These are phyloP conservation scores for Botrytis deweyae DNA, from an alignment of 2,329 filamentous ascomycete genomes.

Conservation along the genomic window DNA sequence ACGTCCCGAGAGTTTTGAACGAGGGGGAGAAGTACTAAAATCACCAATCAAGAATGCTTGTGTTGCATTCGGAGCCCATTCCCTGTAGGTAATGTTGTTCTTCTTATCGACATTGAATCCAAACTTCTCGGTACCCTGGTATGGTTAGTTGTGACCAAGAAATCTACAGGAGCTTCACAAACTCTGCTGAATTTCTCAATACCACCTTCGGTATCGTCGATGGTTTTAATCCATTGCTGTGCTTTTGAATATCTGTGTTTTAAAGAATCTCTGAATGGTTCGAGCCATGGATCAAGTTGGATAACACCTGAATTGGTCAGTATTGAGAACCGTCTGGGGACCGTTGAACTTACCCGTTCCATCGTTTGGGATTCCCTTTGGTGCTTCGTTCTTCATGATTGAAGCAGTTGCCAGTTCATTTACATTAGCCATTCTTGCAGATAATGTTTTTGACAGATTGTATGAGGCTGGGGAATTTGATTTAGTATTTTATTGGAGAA, in stretches of 20 bases:
- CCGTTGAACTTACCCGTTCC: conserved; percentile 62
- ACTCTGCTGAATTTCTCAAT: conserved; percentile 88
- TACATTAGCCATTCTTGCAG: conserved; percentile 34
- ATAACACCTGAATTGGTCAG: conserved; percentile 65
- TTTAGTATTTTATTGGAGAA: neutral
- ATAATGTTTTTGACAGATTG: conserved; percentile 12
- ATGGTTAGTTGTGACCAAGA: conserved; percentile 23
- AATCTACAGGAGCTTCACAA: conserved; percentile 34
- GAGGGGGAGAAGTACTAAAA: conserved; percentile 65
- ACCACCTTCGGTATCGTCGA: conserved; percentile 82
- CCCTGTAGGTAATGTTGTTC: conserved; percentile 84
- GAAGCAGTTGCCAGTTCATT: conserved; percentile 36
- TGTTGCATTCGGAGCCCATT: conserved; percentile 92
- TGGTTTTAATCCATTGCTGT: conserved; percentile 81
- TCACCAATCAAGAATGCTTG: conserved; percentile 87
- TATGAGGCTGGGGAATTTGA: neutral
- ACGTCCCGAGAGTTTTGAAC: conserved; percentile 20
- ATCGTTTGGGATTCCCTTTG: conserved; percentile 59
- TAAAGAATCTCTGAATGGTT: conserved; percentile 77
- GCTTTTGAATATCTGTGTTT: conserved; percentile 75
- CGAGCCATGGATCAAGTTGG: conserved; percentile 84
- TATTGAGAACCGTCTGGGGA: conserved; percentile 14
- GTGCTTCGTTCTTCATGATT: conserved; percentile 41
- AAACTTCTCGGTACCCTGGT: conserved; percentile 78
- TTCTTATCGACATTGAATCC: conserved; percentile 80